A percentile compares a stretch with the other conserved stretches of the same genome.
Evolutionary conservation across 2,329 filamentous ascomycete genomes (phyloP).

Genomic region (Ophiostoma angusticollis): DNA sequence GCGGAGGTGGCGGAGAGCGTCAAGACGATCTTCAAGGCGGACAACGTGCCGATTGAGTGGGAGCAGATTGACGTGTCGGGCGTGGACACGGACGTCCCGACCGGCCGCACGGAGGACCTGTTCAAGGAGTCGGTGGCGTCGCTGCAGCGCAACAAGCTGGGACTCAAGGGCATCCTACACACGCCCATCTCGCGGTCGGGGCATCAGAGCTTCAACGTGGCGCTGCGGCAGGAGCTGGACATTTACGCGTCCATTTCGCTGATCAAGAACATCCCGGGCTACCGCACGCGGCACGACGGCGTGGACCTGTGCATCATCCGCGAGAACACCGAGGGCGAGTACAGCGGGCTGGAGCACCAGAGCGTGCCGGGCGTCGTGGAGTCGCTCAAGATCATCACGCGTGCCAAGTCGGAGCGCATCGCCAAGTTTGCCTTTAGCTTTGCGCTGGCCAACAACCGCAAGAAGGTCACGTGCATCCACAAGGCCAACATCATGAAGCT

Average conservation of each 20-base stretch:
- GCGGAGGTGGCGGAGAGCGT: constrained; percentile 96
- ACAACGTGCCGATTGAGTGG: constrained; percentile 98
- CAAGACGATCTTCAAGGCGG: constrained; percentile 98
- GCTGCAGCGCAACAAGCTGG: constrained; percentile 95
- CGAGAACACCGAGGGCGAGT: constrained; percentile 99
- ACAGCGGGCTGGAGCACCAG: constrained; percentile 97
- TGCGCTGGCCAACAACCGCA: constrained; percentile 94
- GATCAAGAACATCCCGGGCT: constrained; percentile 99
- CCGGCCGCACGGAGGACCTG: constrained; percentile 79
- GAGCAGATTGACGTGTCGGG: constrained; percentile 95
- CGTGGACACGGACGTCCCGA: constrained; percentile 59
- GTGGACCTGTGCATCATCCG: constrained; percentile 99
- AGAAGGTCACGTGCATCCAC: constrained; percentile 99
- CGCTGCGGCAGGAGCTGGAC: constrained; percentile 96
- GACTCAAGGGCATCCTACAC: constrained; percentile 96
- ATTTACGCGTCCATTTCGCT: constrained; percentile 97
- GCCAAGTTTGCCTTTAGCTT: constrained; percentile 98
- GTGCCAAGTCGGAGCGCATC: constrained; percentile 97
- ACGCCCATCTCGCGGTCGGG: constrained; percentile 93
- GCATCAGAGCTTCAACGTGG: constrained; percentile 99
- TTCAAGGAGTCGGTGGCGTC: constrained; percentile 94
- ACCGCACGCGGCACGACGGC: constrained; percentile 91
- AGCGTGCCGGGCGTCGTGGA: constrained; percentile 93
- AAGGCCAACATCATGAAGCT: constrained; percentile 99
- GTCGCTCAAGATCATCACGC: constrained; percentile 99